Evolutionary conservation across 2,329 filamentous ascomycete genomes (phyloP), one percentile per base, ranked within the genome.

Genomic region (Lachnellula cervina): DNA sequence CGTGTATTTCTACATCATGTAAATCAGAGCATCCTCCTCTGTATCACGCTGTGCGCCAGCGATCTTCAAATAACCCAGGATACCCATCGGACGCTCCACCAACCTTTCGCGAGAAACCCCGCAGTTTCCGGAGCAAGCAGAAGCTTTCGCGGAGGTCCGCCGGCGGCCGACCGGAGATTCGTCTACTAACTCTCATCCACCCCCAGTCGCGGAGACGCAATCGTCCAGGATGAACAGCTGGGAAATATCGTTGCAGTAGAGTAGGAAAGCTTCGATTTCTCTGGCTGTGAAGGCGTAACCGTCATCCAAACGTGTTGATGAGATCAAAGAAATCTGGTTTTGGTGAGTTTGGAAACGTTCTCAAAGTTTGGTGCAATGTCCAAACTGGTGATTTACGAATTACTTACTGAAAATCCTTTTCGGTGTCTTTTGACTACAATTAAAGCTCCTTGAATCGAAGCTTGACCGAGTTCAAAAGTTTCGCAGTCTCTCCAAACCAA

Each of bases 291-390:
- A 50, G 5, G 25, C n/a, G 19, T 45, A 55, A 5, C 46, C 38
- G 8, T 50, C 28, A 14, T 50, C 28, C 7, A 51, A n/a, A 16
- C 16, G 28, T 35, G 25, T 45, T 34, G 17, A 50, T 19, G 4
- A 50, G 25, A 4, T 38, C 19, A 25, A 37, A 40, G 40, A 50
- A 47, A 5, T 47, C 46, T 28, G 9, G n/a, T 13, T 25, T 44
- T 38, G 3, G 40, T 13, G 5, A 46, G 46, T 5, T 45, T 38
- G 9, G 28, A 43, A 9, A 55, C 32, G 28, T 47, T 45, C 11
- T 45, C n/a, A 21, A 55, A 55, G 21, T 25, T 55, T 9, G 47
- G 48, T 37, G 52, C 52, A 34, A 50, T 45, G 38, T 55, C 52
- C 4, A 47, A 47, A 40, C 47, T 45, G 32, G 46, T 28, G 52